A percentile compares a stretch with the other conserved stretches of the same genome.
phyloP scores from a whole-genome alignment of 495 filamentous ascomycete genomes.

The Penicillium malachiteum region DNA sequence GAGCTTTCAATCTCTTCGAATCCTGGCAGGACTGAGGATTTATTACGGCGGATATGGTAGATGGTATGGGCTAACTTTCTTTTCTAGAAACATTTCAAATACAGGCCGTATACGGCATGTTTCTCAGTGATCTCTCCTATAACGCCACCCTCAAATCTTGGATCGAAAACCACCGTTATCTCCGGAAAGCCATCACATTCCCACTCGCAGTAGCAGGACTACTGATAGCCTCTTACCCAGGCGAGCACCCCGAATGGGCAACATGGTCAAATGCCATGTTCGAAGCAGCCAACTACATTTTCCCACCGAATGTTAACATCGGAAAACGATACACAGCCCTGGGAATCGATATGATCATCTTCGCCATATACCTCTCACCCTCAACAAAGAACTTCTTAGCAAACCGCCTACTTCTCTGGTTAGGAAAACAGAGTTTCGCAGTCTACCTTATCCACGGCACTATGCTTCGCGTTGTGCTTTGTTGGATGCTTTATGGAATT shows the following conservation, averaged over 20 bases:
- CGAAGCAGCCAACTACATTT: slow-evolving; percentile 47
- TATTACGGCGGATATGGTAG: neutral
- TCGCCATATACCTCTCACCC: slow-evolving; percentile 60
- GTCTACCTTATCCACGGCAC: slow-evolving; percentile 70
- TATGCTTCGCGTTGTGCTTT: slow-evolving; percentile 59
- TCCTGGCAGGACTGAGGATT: neutral
- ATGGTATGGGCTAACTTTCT: neutral
- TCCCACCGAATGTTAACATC: slow-evolving; percentile 54
- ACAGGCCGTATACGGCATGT: slow-evolving; percentile 64
- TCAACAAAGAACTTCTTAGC: slow-evolving; percentile 56
- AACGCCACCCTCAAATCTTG: slow-evolving; percentile 15
- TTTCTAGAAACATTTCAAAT: slow-evolving; percentile 46
- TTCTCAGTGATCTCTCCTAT: slow-evolving; percentile 57
- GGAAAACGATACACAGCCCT: slow-evolving; percentile 56
- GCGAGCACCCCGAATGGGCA: slow-evolving; percentile 56
- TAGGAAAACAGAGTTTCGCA: slow-evolving; percentile 69
- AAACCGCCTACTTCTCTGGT: slow-evolving; percentile 60
- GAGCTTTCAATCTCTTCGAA: slow-evolving; percentile 27
- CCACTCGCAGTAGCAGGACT: slow-evolving; percentile 63
- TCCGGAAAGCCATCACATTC: slow-evolving; percentile 56
- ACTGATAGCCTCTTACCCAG: slow-evolving; percentile 60
- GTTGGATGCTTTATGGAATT: slow-evolving; percentile 64
- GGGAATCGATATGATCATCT: slow-evolving; percentile 57
- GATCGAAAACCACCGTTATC: slow-evolving; percentile 46
- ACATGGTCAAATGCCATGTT: slow-evolving; percentile 58